Percentiles rank a stretch among this genome's conserved stretches.
Evolutionary conservation across 2,329 filamentous ascomycete genomes (phyloP).

Genomic region (Fusarium burgessii): DNA sequence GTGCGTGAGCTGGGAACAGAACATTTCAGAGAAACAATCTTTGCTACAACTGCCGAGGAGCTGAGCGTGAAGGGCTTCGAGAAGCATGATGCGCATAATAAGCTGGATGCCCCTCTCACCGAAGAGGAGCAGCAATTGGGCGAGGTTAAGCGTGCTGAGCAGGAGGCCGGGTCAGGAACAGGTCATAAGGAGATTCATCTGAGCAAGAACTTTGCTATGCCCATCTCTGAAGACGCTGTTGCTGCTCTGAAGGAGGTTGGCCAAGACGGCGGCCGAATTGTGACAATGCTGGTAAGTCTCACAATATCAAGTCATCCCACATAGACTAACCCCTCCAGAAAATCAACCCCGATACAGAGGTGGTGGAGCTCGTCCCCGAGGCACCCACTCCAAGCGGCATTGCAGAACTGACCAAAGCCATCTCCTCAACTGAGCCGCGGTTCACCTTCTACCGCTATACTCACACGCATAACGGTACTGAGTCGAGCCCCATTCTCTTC

Average conservation of each 20-base stretch:
- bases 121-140: constrained; percentile 80
- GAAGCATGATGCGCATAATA: constrained; percentile 76
- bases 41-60: constrained; percentile 77
- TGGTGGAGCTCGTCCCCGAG: constrained; percentile 72
- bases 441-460: constrained; percentile 82
- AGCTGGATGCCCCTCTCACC: constrained; percentile 76
- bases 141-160: constrained; percentile 80
- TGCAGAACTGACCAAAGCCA: constrained; percentile 66
- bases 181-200: constrained; percentile 68
- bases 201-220: constrained; percentile 68
- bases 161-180: constrained; percentile 78
- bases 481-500: constrained; percentile 75
- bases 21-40: constrained; percentile 81
- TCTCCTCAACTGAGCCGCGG: constrained; percentile 76
- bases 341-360: constrained; percentile 78
- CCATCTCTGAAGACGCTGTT: constrained; percentile 72
- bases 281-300: constrained; percentile 74
- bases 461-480: constrained; percentile 65
- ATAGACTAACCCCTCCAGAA: constrained; percentile 60
- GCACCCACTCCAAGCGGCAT: constrained; percentile 67
- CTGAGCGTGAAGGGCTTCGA: constrained; percentile 76
- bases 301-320: not conserved
- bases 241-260: constrained; percentile 71
- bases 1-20: constrained; percentile 82
- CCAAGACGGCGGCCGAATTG: constrained; percentile 59